Base-by-base conservation (phyloP, 352 stramenopile genomes). In the Globisporangium parvum region DNA sequence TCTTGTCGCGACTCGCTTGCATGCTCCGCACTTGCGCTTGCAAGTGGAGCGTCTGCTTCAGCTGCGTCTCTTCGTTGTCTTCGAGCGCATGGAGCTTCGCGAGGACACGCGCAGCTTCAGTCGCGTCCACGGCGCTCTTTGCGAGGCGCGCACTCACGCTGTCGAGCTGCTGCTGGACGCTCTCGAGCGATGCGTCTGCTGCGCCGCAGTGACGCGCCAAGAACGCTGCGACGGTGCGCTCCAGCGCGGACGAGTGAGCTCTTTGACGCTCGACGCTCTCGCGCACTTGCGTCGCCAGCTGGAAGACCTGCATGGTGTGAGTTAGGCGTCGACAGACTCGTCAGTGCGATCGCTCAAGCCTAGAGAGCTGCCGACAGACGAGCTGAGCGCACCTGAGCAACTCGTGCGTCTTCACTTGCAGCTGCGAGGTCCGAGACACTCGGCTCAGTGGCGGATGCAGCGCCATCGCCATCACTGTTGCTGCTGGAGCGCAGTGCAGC, bases 1-100 rank as follows among this genome's bases (percentile, higher is more conserved):
- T 55, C 11, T 55, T 60, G 10, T 67, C 41, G 20, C 49, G 47
- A 14, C 21, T 68, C 37, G 37, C 57, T 20, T 62, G 71, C 57
- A 62, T 65, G 20, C 63, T 69, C 41, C 52, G 64, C 46, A 67
- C 50, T 41, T 73, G 66, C 1, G 66, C 66, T 42, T 73, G 66
- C 21, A 73, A 52, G 17, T 70, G 62, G 15, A 73, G 15, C 0
- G 59, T 57, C n/a, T 66, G 65, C 59, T 70, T 73, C 14, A 70
- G 31, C 47, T 73, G 66, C 40, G 48, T 40, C 17, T 70, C 66
- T 9, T 67, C 64, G 18, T 62, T 57, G 21, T 66, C 55, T 39
- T 67, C 58, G 1, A 59, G 10, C 2, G 24, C 23, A 15, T 64
- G 50, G 2, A 73, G 41, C 37, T 65, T 65, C 5, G 35, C 41